phyloP scores from a whole-genome alignment of 192 early-diverging fungal species.

The Coemansia sp. region DNA sequence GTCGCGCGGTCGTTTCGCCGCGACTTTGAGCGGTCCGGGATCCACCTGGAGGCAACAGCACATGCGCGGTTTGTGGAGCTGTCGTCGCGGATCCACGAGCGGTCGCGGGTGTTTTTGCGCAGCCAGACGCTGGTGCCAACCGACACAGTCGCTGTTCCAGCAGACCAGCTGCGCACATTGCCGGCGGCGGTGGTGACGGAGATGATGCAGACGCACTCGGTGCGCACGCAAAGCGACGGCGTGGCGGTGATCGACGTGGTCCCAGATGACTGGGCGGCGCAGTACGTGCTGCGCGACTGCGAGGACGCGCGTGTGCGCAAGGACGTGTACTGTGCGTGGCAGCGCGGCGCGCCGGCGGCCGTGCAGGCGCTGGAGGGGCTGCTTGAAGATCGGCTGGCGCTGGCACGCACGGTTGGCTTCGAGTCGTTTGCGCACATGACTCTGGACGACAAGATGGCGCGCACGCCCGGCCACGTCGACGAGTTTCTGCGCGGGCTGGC shows the following conservation, averaged over 20 bases:
- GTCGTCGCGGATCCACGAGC: conserved; percentile 76
- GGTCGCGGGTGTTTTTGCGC: conserved; percentile 73
- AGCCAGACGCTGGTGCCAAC: conserved; percentile 14
- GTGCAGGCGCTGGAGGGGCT: conserved; percentile 71
- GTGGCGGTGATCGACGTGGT: conserved; percentile 22
- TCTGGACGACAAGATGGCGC: conserved; percentile 92
- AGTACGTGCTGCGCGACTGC: conserved; percentile 52
- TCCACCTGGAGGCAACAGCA: conserved; percentile 70
- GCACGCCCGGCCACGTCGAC: conserved; percentile 77
- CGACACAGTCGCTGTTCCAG: conserved; percentile 10
- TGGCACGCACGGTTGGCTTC: conserved; percentile 76
- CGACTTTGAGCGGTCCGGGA: conserved; percentile 96
- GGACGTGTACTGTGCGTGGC: conserved; percentile 72
- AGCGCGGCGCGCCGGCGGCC: conserved; percentile 64
- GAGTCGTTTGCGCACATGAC: conserved; percentile 82
- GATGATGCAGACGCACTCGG: conserved; percentile 31
- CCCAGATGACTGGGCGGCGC: conserved; percentile 33
- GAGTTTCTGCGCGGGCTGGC: conserved; percentile 79
- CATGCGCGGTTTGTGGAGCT: conserved; percentile 77
- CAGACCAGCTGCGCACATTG: conserved; percentile 60
- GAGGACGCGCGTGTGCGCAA: conserved; percentile 64
- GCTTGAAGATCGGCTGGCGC: conserved; percentile 65
- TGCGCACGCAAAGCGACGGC: conserved; percentile 31
- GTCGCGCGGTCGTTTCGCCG: conserved; percentile 79
- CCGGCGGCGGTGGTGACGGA: conserved; percentile 58